Conservation (phyloP, 1,284 basidiomycete genomes). For the Irpex sp. region DNA sequence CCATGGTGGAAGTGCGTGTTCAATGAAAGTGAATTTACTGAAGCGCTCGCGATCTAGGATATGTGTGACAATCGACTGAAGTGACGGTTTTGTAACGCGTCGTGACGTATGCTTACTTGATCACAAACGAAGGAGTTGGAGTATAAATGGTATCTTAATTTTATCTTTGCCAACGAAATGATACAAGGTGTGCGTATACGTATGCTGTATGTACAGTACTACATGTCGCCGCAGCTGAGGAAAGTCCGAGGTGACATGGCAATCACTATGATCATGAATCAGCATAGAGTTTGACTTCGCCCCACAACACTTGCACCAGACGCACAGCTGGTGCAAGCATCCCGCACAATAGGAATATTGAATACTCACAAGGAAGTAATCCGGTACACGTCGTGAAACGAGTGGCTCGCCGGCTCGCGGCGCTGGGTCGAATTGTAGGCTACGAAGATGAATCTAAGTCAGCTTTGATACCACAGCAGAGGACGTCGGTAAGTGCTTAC, state of each 20-base stretch:
- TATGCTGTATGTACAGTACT: conserved; percentile 28
- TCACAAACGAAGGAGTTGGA: background rate
- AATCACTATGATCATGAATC: conserved; percentile 17
- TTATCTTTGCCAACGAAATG: conserved; percentile 16
- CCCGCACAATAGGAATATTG: background rate
- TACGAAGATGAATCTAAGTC: conserved; percentile 26
- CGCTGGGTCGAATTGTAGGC: conserved; percentile 99
- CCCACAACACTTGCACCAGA: background rate
- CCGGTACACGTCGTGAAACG: conserved; percentile 96
- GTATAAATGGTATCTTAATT: conserved; percentile 19
- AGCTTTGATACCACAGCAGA: conserved; percentile 3
- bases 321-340: background rate
- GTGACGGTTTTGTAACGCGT: background rate
- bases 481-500: conserved; percentile 38
- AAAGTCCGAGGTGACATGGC: conserved; percentile 16
- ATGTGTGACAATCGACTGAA: background rate
- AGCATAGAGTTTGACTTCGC: background rate
- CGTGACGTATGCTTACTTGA: background rate
- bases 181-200: conserved; percentile 25
- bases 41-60: background rate
- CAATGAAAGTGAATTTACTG: conserved; percentile 5
- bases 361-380: conserved; percentile 83
- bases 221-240: conserved; percentile 16
- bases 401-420: conserved; percentile 97
- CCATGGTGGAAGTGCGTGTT: conserved; percentile 27